These are phyloP conservation scores for Priceomyces carsonii DNA, from an alignment of 805 yeast species.

Conservation along the genomic window DNA sequence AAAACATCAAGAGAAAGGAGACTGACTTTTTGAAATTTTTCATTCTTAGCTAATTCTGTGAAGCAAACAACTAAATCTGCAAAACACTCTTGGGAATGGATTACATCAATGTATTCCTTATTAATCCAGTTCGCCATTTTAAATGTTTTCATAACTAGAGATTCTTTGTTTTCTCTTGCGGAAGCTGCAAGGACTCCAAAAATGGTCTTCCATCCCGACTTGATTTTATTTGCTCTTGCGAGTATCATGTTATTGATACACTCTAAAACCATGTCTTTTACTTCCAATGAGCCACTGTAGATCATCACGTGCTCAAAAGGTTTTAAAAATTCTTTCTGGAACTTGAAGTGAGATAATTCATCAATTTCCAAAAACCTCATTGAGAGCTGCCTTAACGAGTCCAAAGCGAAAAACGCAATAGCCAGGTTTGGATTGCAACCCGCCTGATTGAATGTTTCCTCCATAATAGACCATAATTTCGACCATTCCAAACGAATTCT, in stretches of 20 bases:
- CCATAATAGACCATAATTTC: conserved; percentile 92
- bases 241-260: conserved; percentile 84
- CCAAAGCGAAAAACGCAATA: conserved; percentile 87
- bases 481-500: conserved; percentile 97
- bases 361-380: conserved; percentile 91
- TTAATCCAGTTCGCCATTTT: conserved; percentile 63
- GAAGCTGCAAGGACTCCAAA: conserved; percentile 76
- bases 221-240: conserved; percentile 70
- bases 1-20: conserved; percentile 79
- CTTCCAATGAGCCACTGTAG: conserved; percentile 66
- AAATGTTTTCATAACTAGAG: conserved; percentile 63
- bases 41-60: conserved; percentile 81
- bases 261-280: conserved; percentile 86
- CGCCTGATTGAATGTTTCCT: conserved; percentile 80
- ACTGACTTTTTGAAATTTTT: conserved; percentile 75
- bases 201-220: conserved; percentile 94
- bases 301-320: conserved; percentile 83
- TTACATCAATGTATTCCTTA: conserved; percentile 58
- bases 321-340: conserved; percentile 88
- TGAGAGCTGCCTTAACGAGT: conserved; percentile 88
- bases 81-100: conserved; percentile 69
- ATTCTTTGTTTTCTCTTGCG: conserved; percentile 59
- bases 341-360: conserved; percentile 92
- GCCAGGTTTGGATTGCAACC: conserved; percentile 77
- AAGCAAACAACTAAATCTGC: conserved; percentile 70